Conservation (phyloP, 2,329 filamentous ascomycete genomes). For the Cercospora canescens region DNA sequence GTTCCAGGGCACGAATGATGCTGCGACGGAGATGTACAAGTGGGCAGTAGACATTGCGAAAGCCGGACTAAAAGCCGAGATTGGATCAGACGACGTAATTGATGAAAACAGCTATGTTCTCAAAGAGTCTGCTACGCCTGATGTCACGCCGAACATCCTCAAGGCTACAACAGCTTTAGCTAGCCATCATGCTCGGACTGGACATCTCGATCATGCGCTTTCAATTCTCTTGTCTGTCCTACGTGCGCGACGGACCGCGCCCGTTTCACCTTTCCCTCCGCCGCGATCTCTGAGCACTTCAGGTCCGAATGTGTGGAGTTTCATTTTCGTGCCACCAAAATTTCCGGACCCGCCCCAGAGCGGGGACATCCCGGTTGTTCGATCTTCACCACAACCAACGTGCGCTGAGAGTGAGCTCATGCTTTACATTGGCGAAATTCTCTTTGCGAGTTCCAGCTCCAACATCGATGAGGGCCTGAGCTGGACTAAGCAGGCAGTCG, state of each 20-base stretch:
- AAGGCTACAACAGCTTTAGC: slow-evolving; percentile 74
- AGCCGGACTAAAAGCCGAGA: slow-evolving; percentile 46
- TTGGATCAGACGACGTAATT: slow-evolving; percentile 47
- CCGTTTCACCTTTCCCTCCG: slow-evolving; percentile 43
- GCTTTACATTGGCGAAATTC: slow-evolving; percentile 90
- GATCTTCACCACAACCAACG: slow-evolving; percentile 54
- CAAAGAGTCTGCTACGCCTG: slow-evolving; percentile 52
- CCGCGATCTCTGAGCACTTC: slow-evolving; percentile 31
- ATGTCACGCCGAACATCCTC: slow-evolving; percentile 64
- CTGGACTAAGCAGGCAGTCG: slow-evolving; percentile 88
- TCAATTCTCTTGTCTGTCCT: slow-evolving; percentile 85
- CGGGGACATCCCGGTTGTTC: slow-evolving; percentile 67
- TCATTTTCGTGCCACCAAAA: slow-evolving; percentile 37
- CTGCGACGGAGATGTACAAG: slow-evolving; percentile 70
- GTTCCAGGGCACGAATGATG: slow-evolving; percentile 67
- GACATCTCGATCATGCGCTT: slow-evolving; percentile 67
- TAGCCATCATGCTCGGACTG: slow-evolving; percentile 71
- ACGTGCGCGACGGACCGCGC: slow-evolving; percentile 66
- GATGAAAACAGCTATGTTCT: slow-evolving; percentile 63
- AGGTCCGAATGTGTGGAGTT: slow-evolving; percentile 14
- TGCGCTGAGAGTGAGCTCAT: slow-evolving; percentile 87
- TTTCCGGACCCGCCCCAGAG: slow-evolving; percentile 72
- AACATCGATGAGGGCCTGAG: slow-evolving; percentile 64
- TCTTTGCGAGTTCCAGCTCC: slow-evolving; percentile 65
- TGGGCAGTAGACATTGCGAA: slow-evolving; percentile 76